phyloP scores from a whole-genome alignment of 176 grass and related monocot genomes.

The Zizania latifolia region DNA sequence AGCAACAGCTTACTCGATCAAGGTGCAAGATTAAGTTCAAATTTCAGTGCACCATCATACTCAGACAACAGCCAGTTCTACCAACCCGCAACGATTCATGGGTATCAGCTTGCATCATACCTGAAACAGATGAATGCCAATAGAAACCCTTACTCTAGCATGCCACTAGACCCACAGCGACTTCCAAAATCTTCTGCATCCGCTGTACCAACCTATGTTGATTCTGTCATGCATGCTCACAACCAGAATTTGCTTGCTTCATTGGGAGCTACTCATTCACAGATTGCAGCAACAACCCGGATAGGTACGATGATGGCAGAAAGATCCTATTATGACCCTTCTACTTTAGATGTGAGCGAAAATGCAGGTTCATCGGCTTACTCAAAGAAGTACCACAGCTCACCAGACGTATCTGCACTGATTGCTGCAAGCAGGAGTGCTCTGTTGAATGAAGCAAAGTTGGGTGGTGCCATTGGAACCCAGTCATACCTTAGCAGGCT shows the following conservation, averaged over 20 bases:
- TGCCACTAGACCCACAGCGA: conserved; percentile 45
- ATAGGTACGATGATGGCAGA: conserved; percentile 45
- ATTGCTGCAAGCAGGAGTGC: conserved; percentile 78
- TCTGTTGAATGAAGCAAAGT: conserved; percentile 59
- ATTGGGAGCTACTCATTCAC: conserved; percentile 50
- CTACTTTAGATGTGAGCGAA: conserved; percentile 50
- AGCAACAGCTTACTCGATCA: conserved; percentile 54
- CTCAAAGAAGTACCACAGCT: conserved; percentile 98
- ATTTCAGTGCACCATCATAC: conserved; percentile 49
- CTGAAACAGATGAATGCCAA: conserved; percentile 66
- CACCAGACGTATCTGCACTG: conserved; percentile 92
- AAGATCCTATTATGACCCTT: conserved; percentile 66
- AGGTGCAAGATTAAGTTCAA: conserved; percentile 51
- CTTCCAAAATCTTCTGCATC: conserved; percentile 47
- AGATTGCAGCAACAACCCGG: conserved; percentile 50
- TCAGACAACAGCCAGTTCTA: conserved; percentile 72
- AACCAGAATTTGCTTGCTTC: conserved; percentile 64
- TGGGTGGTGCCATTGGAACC: conserved; percentile 56
- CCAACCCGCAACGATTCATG: conserved; percentile 92
- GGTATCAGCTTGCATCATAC: conserved; percentile 70
- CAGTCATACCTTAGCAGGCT: conserved; percentile 61
- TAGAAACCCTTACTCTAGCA: conserved; percentile 57
- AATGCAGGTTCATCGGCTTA: conserved; percentile 43
- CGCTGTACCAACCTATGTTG: conserved; percentile 40
- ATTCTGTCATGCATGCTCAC: conserved; percentile 44